These are phyloP conservation scores for Atalantia buxifolia DNA, from an alignment of 345 rosid genomes.

Conservation along the genomic window DNA sequence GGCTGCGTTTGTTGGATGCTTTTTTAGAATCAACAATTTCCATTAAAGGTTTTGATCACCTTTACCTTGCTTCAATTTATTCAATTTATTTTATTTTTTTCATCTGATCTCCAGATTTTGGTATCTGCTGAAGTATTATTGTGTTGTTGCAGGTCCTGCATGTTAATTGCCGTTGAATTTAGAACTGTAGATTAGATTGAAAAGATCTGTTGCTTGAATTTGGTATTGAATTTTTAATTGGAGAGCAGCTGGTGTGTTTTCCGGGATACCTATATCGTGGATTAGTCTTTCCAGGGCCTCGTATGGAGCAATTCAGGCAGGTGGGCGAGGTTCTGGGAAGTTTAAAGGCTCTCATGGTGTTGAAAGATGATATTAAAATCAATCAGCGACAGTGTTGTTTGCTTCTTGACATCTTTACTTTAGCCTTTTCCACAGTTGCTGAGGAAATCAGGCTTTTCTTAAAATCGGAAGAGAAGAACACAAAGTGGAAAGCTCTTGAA, in stretches of 20 bases:
- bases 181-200: neutral
- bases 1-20: slow-evolving; percentile 1
- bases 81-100: no score
- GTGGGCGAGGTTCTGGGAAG: slow-evolving; percentile 92
- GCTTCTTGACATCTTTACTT: slow-evolving; percentile 52
- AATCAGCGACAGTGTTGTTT: slow-evolving; percentile 73
- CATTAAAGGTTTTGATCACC: slow-evolving; percentile 19
- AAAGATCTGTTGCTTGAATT: slow-evolving; percentile 10
- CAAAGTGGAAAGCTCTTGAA: slow-evolving; percentile 91
- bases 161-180: slow-evolving; percentile 3
- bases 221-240: neutral
- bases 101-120: neutral
- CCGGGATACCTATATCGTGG: neutral
- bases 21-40: slow-evolving; percentile 5
- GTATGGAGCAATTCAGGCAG: slow-evolving; percentile 84
- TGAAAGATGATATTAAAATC: slow-evolving; percentile 74
- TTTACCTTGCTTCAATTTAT: neutral
- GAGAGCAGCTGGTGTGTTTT: neutral
- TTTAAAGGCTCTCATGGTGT: slow-evolving; percentile 75
- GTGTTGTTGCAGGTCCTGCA: neutral
- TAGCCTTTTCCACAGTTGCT: slow-evolving; percentile 61
- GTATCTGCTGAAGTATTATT: neutral
- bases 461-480: slow-evolving; percentile 73
- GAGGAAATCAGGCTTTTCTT: slow-evolving; percentile 71
- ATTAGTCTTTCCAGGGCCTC: neutral